phyloP scores from a whole-genome alignment of 1,284 basidiomycete species.

The Marasmius fiardii region DNA sequence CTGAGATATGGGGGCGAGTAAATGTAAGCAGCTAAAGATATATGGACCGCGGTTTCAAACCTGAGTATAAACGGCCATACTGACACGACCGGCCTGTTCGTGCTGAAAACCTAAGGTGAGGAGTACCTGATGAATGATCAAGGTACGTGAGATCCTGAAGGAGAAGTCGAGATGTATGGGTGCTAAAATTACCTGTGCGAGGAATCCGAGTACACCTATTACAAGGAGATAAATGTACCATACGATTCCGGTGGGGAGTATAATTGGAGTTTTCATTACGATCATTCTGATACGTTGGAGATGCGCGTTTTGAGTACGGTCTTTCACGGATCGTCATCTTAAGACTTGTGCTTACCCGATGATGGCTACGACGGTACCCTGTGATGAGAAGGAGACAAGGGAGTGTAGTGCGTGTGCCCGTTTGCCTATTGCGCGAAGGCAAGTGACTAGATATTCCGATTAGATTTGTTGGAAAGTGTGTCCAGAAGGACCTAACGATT shows the following conservation, averaged over 20 bases:
- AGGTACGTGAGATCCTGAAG: not conserved
- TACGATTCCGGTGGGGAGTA: conserved; percentile 44
- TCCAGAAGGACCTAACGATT: not conserved
- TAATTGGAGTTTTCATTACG: conserved; percentile 33
- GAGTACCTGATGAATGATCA: conserved; percentile 36
- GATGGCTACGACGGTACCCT: conserved; percentile 54
- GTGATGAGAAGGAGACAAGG: conserved; percentile 65
- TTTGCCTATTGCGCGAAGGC: conserved; percentile 70
- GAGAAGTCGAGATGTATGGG: not conserved
- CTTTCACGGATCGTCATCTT: not conserved
- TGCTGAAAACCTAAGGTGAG: conserved; percentile 64
- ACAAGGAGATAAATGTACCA: conserved; percentile 43
- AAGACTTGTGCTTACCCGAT: conserved; percentile 41
- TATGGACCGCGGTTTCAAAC: conserved; percentile 22
- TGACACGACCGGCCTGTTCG: conserved; percentile 60
- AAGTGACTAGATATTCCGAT: conserved; percentile 42
- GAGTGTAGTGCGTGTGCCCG: conserved; percentile 73
- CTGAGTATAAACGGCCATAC: conserved; percentile 61
- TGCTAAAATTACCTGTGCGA: conserved; percentile 43
- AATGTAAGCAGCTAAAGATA: not conserved
- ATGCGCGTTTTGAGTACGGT: conserved; percentile 9
- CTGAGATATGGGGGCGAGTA: conserved; percentile 25
- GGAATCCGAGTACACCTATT: conserved; percentile 58
- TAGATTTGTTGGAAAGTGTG: not conserved
- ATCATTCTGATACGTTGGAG: conserved; percentile 36